A percentile compares a stretch with the other conserved stretches of the same genome.
Evolutionary conservation across 129 eudicot species (phyloP).

Genomic region (Flaveria sonorensis): DNA sequence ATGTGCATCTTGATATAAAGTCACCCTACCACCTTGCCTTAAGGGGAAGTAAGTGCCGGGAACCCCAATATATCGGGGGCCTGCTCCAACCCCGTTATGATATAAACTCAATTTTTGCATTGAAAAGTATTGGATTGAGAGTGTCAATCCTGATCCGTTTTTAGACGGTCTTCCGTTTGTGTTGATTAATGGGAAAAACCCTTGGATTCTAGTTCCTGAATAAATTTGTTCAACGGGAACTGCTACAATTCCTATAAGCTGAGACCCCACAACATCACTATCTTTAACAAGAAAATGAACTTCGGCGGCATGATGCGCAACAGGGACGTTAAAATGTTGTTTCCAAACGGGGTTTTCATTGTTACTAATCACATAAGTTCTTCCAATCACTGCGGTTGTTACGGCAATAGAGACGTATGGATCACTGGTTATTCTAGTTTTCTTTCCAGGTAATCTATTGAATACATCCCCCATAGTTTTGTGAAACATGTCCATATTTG

Average conservation of each 20-base stretch:
- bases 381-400: slow-evolving; percentile 66
- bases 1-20: slow-evolving; percentile 96
- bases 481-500: slow-evolving; percentile 99
- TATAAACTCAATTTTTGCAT: slow-evolving; percentile 62
- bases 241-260: slow-evolving; percentile 78
- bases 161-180: slow-evolving; percentile 73
- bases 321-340: slow-evolving; percentile 84
- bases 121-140: slow-evolving; percentile 77
- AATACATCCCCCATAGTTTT: slow-evolving; percentile 87
- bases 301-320: slow-evolving; percentile 86
- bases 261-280: slow-evolving; percentile 90
- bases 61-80: slow-evolving; percentile 39
- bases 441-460: slow-evolving; percentile 57
- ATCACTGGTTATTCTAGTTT: slow-evolving; percentile 48
- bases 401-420: slow-evolving; percentile 81
- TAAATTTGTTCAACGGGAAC: slow-evolving; percentile 72
- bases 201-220: slow-evolving; percentile 58
- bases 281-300: slow-evolving; percentile 89
- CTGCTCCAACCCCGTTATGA: slow-evolving; percentile 81
- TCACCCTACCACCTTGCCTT: slow-evolving; percentile 83
- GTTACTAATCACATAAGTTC: slow-evolving; percentile 84
- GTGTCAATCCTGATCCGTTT: slow-evolving; percentile 70
- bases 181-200: slow-evolving; percentile 66
- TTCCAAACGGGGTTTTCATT: slow-evolving; percentile 87
- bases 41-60: slow-evolving; percentile 86